Evolutionary conservation across 2,329 filamentous ascomycete genomes (phyloP), one percentile per base, ranked within the genome.

Genomic region (Alternaria angustiovoidea): DNA sequence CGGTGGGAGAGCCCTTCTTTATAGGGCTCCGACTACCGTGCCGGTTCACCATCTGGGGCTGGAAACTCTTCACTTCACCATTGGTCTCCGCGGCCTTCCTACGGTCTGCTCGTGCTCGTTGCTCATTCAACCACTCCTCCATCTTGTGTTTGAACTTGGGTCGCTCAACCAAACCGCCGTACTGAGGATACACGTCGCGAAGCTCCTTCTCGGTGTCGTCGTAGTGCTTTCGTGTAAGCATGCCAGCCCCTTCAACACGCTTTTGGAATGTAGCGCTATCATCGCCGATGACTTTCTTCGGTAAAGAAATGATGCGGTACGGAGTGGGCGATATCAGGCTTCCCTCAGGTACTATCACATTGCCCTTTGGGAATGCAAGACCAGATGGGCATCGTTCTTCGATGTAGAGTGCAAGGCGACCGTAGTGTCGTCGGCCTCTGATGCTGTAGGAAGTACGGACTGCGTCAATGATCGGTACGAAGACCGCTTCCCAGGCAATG

Each of bases 341-440:
- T 4, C 44, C 62, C 3, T 61, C n/a, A 24, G 63, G 51, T 39
- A 63, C 51, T 7, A 18, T 44, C 2, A 75, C 56, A 42, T 75
- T 77, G 32, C 55, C 63, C n/a, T 71, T 66, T 2, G 75, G 75
- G 51, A 77, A 77, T 2, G 74, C 73, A 2, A 77, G 57, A 5
- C 68, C 65, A 49, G 73, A 75, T 7, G 75, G 74, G 24, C 57
- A 54, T 8, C 61, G 52, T 3, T 63, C 55, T 51, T 78, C 75
- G 38, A 78, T 65, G 56, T 75, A 76, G 11, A 62, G 61, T 8
- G 75, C 75, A 16, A 77, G 64, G 2, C 70, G 68, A 4, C 75
- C 75, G 49, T 78, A 77, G 56, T 74, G 58, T 7, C 61, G 57
- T 2, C 74, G 63, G 5, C 75, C 74, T 6, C 61, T 65, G 12